Evolutionary conservation across 345 rosid species (phyloP).

Genomic region (Lumnitzera racemosa): DNA sequence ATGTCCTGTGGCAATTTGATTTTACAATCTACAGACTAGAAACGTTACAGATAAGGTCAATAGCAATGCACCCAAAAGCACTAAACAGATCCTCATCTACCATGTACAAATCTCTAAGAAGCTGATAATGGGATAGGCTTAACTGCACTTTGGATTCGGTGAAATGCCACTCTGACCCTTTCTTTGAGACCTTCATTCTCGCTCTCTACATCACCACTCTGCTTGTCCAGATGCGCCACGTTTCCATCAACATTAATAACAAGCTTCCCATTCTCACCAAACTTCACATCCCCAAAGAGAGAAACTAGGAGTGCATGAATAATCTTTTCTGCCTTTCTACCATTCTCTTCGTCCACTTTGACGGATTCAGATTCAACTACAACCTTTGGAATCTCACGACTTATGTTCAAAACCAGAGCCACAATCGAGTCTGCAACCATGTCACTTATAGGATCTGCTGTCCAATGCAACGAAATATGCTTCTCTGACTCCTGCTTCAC

Average conservation of each 20-base stretch:
- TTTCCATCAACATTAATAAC: constrained; percentile 69
- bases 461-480: constrained; percentile 82
- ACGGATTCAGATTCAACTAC: constrained; percentile 45
- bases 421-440: constrained; percentile 91
- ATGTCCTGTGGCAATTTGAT: no score
- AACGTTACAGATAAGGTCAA: no score
- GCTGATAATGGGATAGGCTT: constrained; percentile 62
- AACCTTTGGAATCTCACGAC: constrained; percentile 72
- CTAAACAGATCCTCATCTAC: no score
- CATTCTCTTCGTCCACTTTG: constrained; percentile 56
- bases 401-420: constrained; percentile 72
- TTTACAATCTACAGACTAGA: no score
- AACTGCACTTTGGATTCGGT: constrained; percentile 65
- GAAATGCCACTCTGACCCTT: constrained; percentile 56
- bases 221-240: constrained; percentile 68
- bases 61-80: no score
- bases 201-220: constrained; percentile 84
- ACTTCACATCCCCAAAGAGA: constrained; percentile 84
- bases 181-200: constrained; percentile 84
- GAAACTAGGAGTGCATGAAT: constrained; percentile 74
- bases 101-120: constrained; percentile 13
- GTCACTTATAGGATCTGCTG: constrained; percentile 79
- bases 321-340: constrained; percentile 71
- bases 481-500: constrained; percentile 83
- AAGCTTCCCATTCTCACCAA: constrained; percentile 70